Percentiles rank a stretch among this genome's conserved stretches.
phyloP scores from a whole-genome alignment of 257 asterid species.

The Solanum ossicruentum region DNA sequence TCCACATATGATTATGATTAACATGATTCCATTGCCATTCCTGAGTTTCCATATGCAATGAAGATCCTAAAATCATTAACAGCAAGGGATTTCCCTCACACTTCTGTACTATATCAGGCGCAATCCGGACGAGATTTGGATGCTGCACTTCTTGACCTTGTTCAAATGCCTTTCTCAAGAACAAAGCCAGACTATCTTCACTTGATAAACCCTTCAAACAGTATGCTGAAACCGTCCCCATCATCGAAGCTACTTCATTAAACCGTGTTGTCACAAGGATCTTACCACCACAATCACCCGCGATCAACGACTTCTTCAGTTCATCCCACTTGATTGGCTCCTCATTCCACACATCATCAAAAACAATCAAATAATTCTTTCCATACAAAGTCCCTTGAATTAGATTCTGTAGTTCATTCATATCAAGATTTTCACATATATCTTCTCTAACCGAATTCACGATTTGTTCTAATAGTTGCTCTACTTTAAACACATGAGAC shows the following conservation, averaged over 20 bases:
- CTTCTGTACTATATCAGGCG: neutral
- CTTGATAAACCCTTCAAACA: neutral
- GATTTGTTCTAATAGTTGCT: slow-evolving; percentile 6
- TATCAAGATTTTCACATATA: neutral
- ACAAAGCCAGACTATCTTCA: neutral
- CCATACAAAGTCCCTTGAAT: slow-evolving; percentile 11
- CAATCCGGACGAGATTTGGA: neutral
- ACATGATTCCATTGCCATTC: neutral
- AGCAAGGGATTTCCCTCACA: neutral
- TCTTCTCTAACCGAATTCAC: neutral
- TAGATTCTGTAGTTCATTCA: slow-evolving; percentile 3
- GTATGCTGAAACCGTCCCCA: slow-evolving; percentile 3
- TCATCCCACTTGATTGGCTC: slow-evolving; percentile 6
- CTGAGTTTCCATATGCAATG: neutral
- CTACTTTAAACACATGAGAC: slow-evolving; percentile 7
- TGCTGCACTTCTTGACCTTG: neutral
- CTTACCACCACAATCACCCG: slow-evolving; percentile 6
- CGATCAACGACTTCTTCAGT: slow-evolving; percentile 6
- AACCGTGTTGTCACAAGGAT: slow-evolving; percentile 7
- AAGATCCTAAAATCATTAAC: neutral
- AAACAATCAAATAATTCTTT: slow-evolving; percentile 3
- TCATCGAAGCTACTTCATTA: neutral
- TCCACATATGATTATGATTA: neutral
- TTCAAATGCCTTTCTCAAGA: neutral
- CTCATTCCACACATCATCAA: slow-evolving; percentile 29